Base-by-base conservation (phyloP, 1,284 basidiomycete genomes). In the Ustilago curta region DNA sequence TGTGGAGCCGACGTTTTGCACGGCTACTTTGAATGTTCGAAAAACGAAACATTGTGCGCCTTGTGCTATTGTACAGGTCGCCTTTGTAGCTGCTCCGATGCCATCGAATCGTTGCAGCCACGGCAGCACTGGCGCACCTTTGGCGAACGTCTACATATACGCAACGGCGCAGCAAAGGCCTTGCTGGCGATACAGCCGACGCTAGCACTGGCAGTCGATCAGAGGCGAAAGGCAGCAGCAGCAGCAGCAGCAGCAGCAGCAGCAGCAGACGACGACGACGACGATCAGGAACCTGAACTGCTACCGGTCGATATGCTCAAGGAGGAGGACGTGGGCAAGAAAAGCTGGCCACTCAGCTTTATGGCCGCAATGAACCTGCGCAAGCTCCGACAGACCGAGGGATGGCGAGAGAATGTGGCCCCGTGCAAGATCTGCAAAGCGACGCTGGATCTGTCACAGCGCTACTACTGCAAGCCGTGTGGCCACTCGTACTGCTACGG, bases 31-130 rank as follows among this genome's bases (percentile, higher is more conserved):
- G 73, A 76, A 40, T 76, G 73, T 43, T 32, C 44, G 18, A 35
- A 12, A 0, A 59, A 59, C 25, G 62, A 76, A 16, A 76, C 73
- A 9, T 25, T 76, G n/a, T 76, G 73, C 45, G 25, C 69, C 19
- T 19, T 69, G 35, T 76, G 73, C 50, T 76, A 76, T 45, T 65
- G 69, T 42, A 65, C 71, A 35, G 73, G 73, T 0, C 53, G 73
- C 31, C 59, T 72, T 12, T 76, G 73, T 27, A 40, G 58, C 27
- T 76, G 73, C 40, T 6, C 53, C 4, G 29, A 72, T 29, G 65
- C 64, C 4, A 19, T 47, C 27, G 39, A 61, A 32, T 23, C 39
- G 27, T 54, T 76, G 8, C 19, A 57, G 51, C 73, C 73, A 18
- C 51, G 54, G 16, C 73, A 76, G 56, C 67, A 68, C 25, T 69